Percentiles rank a stretch among this genome's conserved stretches.
These are phyloP conservation scores for Torulaspora gathmanii DNA, from an alignment of 805 yeast genomes.

Conservation along the genomic window DNA sequence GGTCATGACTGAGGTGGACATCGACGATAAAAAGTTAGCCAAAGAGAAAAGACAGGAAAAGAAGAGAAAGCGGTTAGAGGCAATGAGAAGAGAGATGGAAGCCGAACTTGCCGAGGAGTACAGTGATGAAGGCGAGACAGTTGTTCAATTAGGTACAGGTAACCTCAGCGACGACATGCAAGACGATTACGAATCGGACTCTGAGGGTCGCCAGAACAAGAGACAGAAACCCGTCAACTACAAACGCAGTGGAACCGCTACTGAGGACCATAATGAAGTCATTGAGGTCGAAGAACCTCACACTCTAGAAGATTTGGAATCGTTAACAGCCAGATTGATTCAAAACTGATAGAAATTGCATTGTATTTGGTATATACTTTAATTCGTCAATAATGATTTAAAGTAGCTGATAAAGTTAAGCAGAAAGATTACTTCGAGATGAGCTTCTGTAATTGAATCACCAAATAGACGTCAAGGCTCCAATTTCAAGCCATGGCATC, in stretches of 20 bases:
- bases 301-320: conserved; percentile 90
- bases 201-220: conserved; percentile 32
- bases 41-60: conserved; percentile 77
- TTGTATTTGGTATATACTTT: not conserved
- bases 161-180: conserved; percentile 43
- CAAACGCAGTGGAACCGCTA: conserved; percentile 21
- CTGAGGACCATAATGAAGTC: conserved; percentile 38
- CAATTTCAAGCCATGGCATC: conserved; percentile 14
- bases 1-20: conserved; percentile 67
- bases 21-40: conserved; percentile 70
- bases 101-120: conserved; percentile 28
- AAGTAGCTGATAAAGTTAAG: not conserved
- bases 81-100: conserved; percentile 52
- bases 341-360: conserved; percentile 14
- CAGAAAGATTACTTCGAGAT: not conserved
- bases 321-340: conserved; percentile 56
- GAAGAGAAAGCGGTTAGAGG: conserved; percentile 82
- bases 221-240: conserved; percentile 9
- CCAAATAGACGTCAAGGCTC: not conserved
- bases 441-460: not conserved
- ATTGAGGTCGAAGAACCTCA: conserved; percentile 84
- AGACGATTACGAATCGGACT: conserved; percentile 23
- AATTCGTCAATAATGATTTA: conserved; percentile 1
- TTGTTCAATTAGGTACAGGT: conserved; percentile 34
- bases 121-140: conserved; percentile 27